Conservation (phyloP, 1,284 basidiomycete genomes). For the Trichosporon ovoides region DNA sequence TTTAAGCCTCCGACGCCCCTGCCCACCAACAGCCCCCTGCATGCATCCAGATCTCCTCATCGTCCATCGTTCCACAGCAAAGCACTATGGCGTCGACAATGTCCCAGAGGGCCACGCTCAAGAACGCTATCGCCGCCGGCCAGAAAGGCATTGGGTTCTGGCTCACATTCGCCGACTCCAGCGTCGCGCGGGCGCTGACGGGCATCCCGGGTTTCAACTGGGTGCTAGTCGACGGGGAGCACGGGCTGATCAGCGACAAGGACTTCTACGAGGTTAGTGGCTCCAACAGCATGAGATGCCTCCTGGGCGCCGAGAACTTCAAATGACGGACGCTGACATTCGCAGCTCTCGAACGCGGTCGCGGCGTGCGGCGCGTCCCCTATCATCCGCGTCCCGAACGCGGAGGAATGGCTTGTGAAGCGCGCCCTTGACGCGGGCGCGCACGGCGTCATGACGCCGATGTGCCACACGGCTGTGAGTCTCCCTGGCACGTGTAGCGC, state of each 20-base stretch:
- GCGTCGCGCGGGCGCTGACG: conserved; percentile 30
- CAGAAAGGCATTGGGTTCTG: conserved; percentile 66
- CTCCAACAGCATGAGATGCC: background rate
- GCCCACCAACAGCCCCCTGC: too few species aligned
- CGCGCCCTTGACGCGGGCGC: conserved; percentile 44
- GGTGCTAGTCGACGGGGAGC: conserved; percentile 31
- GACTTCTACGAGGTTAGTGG: conserved; percentile 25
- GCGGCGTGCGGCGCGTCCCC: conserved; percentile 27
- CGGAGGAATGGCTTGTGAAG: conserved; percentile 39
- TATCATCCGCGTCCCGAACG: conserved; percentile 41
- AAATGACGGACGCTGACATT: background rate
- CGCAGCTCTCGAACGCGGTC: conserved; percentile 26
- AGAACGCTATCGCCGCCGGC: conserved; percentile 53
- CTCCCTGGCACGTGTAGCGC: background rate
- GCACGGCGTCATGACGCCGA: conserved; percentile 33
- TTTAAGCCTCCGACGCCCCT: too few species aligned
- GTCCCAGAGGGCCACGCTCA: conserved; percentile 37
- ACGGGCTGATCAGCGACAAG: conserved; percentile 25
- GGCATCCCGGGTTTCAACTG: conserved; percentile 32
- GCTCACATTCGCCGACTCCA: conserved; percentile 52
- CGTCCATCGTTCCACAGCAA: background rate
- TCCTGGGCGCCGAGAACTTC: background rate
- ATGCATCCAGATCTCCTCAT: background rate
- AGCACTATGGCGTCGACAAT: conserved; percentile 4
- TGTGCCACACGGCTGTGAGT: conserved; percentile 30